Conservation (phyloP, 2,329 filamentous ascomycete species). For the Fusarium sp. region DNA sequence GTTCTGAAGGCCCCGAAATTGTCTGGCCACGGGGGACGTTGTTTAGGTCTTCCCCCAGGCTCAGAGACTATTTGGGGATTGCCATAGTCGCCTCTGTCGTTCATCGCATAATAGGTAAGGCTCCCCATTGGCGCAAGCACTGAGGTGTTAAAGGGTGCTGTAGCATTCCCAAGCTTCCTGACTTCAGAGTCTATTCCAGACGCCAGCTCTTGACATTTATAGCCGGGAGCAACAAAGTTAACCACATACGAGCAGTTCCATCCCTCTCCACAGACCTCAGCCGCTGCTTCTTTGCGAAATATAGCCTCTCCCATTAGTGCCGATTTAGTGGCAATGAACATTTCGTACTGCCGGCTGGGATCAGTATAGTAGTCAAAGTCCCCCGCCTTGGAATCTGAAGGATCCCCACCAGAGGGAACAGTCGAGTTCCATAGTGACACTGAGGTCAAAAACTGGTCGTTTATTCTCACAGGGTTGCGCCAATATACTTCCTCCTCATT, state of each 20-base stretch:
- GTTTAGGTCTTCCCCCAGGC: rapidly evolving
- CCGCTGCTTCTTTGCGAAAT: rapidly evolving
- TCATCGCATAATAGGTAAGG: rapidly evolving
- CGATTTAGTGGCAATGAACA: background rate
- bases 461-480: rapidly evolving
- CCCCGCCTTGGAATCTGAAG: rapidly evolving
- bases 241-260: conserved; percentile 28
- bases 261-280: background rate
- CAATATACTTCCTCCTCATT: background rate
- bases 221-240: conserved; percentile 15
- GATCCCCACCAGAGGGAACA: rapidly evolving
- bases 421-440: background rate
- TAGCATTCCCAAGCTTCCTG: background rate
- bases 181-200: background rate
- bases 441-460: rapidly evolving
- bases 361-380: rapidly evolving
- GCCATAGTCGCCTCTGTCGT: rapidly evolving
- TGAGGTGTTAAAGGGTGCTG: background rate
- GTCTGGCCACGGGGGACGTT: background rate
- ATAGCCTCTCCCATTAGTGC: rapidly evolving
- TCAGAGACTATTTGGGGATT: rapidly evolving
- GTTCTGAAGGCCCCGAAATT: conserved; percentile 7
- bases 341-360: background rate
- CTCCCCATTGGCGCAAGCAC: background rate
- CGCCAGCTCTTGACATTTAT: conserved; percentile 10